Percentiles rank a stretch among this genome's conserved stretches.
Conservation (phyloP, 177 flowering plant species). For the Telopea speciosissima region DNA sequence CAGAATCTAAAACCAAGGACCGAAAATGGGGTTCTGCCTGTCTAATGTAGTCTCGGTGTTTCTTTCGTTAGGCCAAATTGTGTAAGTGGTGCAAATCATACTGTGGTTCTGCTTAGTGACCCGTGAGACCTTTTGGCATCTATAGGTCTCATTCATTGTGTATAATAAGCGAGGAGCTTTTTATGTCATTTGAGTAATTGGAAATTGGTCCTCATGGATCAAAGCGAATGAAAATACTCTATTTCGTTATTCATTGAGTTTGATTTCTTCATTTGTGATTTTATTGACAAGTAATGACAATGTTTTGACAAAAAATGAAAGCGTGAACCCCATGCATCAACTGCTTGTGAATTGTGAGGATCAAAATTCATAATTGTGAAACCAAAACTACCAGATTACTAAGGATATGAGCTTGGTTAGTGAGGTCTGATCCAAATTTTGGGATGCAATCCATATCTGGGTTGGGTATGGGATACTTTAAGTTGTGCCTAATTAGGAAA, state of each 20-base stretch:
- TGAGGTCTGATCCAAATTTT: too few species aligned
- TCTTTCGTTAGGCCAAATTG: background rate
- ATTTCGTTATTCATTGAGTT: background rate
- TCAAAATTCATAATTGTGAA: too few species aligned
- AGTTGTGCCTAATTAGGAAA: too few species aligned
- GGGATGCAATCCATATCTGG: too few species aligned
- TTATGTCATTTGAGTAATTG: background rate
- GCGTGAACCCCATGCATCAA: too few species aligned
- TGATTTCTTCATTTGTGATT: background rate
- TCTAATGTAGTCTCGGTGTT: background rate
- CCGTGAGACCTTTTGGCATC: background rate
- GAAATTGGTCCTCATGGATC: too few species aligned
- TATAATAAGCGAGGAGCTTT: background rate
- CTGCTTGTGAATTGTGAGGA: too few species aligned
- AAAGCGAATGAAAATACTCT: background rate
- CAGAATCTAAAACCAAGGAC: background rate
- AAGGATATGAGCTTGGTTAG: too few species aligned
- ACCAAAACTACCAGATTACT: too few species aligned
- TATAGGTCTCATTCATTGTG: background rate
- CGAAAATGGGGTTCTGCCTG: background rate
- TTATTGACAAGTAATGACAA: background rate
- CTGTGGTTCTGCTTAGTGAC: background rate
- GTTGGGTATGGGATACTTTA: slow-evolving; percentile 2
- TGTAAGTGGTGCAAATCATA: background rate
- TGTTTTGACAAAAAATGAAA: background rate